Conservation (phyloP, 805 yeast genomes). For the Starmerella vaccinii region DNA sequence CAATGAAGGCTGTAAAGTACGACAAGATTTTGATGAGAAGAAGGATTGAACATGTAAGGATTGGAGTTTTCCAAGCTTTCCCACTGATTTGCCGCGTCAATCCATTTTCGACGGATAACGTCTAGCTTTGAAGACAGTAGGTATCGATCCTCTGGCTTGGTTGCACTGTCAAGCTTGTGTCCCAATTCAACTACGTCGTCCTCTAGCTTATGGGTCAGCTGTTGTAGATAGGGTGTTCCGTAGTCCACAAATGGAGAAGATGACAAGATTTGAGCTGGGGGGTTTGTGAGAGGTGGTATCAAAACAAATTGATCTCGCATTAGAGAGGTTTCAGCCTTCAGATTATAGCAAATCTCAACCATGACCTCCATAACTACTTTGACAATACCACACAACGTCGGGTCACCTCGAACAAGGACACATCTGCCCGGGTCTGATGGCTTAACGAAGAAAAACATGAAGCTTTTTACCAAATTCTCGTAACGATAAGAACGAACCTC, state of each 20-base stretch:
- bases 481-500: constrained; percentile 58
- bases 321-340: constrained; percentile 66
- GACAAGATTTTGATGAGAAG: constrained; percentile 66
- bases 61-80: constrained; percentile 46
- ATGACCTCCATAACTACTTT: constrained; percentile 74
- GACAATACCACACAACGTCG: constrained; percentile 49
- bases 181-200: constrained; percentile 26
- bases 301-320: constrained; percentile 59
- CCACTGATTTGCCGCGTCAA: constrained; percentile 51
- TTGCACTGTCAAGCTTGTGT: constrained; percentile 2
- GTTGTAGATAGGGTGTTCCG: constrained; percentile 54
- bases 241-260: constrained; percentile 78
- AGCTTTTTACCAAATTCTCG: constrained; percentile 48
- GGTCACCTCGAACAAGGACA: constrained; percentile 70
- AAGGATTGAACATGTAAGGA: constrained; percentile 55
- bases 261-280: constrained; percentile 40
- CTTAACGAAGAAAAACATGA: constrained; percentile 71
- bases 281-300: constrained; percentile 29
- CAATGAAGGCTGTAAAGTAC: constrained; percentile 75
- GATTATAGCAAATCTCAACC: constrained; percentile 66
- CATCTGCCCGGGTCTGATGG: constrained; percentile 69
- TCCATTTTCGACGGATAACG: constrained; percentile 29
- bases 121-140: constrained; percentile 28
- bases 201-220: constrained; percentile 47
- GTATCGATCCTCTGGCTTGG: constrained; percentile 22